These are phyloP conservation scores for Ricinus communis DNA, from an alignment of 345 rosid genomes.

Conservation along the genomic window DNA sequence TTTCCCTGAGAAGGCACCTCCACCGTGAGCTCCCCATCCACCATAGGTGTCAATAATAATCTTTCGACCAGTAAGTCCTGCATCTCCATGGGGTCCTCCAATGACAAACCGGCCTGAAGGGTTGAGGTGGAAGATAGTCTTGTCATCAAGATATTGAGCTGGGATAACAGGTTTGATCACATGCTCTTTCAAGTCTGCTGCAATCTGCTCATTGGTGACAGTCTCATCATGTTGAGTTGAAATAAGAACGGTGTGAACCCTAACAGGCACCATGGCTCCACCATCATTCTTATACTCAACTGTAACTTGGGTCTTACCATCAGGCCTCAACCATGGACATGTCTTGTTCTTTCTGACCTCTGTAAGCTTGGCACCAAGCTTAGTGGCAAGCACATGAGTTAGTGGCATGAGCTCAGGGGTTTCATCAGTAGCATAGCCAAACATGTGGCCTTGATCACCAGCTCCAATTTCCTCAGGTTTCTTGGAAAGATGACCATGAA, in stretches of 20 bases:
- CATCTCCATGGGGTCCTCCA: constrained; percentile 85
- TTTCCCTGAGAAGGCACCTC: constrained; percentile 63
- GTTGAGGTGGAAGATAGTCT: constrained; percentile 76
- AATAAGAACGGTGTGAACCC: constrained; percentile 78
- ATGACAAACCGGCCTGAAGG: constrained; percentile 83
- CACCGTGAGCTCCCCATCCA: constrained; percentile 66
- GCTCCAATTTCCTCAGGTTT: constrained; percentile 89
- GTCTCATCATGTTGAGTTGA: constrained; percentile 86
- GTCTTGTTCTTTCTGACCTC: constrained; percentile 81
- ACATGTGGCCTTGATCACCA: constrained; percentile 86
- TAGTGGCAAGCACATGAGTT: constrained; percentile 75
- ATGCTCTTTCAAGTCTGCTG: constrained; percentile 63
- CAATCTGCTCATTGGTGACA: constrained; percentile 69
- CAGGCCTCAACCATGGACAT: constrained; percentile 80
- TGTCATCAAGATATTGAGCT: constrained; percentile 64
- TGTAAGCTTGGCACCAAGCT: constrained; percentile 83
- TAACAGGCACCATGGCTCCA: constrained; percentile 70
- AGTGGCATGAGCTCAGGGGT: constrained; percentile 76
- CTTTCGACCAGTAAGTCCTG: constrained; percentile 81
- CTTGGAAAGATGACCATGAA: constrained; percentile 75
- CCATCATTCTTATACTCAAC: constrained; percentile 62
- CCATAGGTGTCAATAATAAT: constrained; percentile 71
- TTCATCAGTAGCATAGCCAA: constrained; percentile 79
- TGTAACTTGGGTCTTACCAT: constrained; percentile 81
- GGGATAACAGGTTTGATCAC: constrained; percentile 78